Evolutionary conservation across 371 early-diverging fungal species (phyloP).

Genomic region (Sporodiniella umbellata): DNA sequence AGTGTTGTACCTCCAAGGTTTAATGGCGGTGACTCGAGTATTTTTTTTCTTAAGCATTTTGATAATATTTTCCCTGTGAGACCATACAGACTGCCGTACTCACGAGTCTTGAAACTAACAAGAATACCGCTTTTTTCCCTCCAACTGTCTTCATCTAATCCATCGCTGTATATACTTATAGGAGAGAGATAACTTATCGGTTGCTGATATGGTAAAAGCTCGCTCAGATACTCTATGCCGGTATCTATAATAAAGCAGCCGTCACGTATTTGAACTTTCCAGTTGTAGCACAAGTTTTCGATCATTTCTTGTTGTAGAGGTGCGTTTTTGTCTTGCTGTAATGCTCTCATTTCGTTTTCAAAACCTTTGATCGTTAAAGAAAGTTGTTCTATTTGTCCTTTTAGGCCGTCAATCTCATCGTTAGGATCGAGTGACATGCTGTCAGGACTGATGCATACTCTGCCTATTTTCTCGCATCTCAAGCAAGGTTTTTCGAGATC

Average conservation of each 20-base stretch:
- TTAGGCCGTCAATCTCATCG: not conserved
- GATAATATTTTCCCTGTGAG: not conserved
- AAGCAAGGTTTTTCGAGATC: not conserved
- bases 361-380: not conserved
- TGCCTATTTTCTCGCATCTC: slow-evolving; percentile 8
- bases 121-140: not conserved
- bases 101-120: not conserved
- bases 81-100: not conserved
- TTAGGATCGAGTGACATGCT: not conserved
- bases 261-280: slow-evolving; percentile 9
- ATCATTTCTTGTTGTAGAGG: not conserved
- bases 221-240: slow-evolving; percentile 11
- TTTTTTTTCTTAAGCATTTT: not conserved
- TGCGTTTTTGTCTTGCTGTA: not conserved
- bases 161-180: not conserved
- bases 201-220: slow-evolving; percentile 5
- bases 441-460: slow-evolving; percentile 1
- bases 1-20: not conserved
- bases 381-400: slow-evolving; percentile 1
- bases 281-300: not conserved
- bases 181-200: slow-evolving; percentile 3
- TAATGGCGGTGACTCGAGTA: not conserved
- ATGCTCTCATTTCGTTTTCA: slow-evolving; percentile 3
- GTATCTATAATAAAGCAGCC: slow-evolving; percentile 18
- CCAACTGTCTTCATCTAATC: not conserved